Base-by-base conservation (phyloP, 345 rosid species). In the Ceriops zippeliana region DNA sequence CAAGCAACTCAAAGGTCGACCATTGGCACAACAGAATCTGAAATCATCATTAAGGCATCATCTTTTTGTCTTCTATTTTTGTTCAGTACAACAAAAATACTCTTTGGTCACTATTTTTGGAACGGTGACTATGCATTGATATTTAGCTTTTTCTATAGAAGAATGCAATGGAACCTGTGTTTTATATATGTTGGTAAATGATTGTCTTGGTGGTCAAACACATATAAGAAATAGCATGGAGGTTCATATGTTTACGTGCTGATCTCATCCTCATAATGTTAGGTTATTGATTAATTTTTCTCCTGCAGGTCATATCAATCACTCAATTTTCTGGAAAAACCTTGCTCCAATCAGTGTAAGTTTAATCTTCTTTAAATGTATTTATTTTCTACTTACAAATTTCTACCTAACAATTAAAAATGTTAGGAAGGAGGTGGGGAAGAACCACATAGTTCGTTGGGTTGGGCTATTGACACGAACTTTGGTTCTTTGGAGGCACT, bases 391-490 rank as follows among this genome's bases (percentile, higher is more conserved):
- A 0, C 15, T 19, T 59, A n/a, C 24, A 24, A 31, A 57, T 42
- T 10, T 6, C 2, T 72, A 47, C 27, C 72, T 62, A 35, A 75
- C 24, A 62, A 15, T 42, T 28, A 66, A 46, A 9, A 52, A 47
- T 82, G 68, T 63, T 82, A 95, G 96, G 83, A 86, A 87, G 96
- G 97, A 66, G 97, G 99, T 49, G 99, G 99, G 62, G 96, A 88
- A 65, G 90, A 93, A 71, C 97, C 99, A 42, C 83, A 88, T 17
- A 82, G 86, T 62, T 68, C 90, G 16, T 79, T 95, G 75, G 97
- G 96, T 1, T 71, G 83, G 68, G 96, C 96, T 53, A 90, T 91
- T 70, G 96, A 89, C 65, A 49, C 82, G 51, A 73, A 88, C 71
- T 95, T 87, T 80, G 99, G 99, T 42, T 91, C 96, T 47, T 49